Evolutionary conservation across 2,329 filamentous ascomycete genomes (phyloP).

Genomic region (Sclerotinia nivalis): DNA sequence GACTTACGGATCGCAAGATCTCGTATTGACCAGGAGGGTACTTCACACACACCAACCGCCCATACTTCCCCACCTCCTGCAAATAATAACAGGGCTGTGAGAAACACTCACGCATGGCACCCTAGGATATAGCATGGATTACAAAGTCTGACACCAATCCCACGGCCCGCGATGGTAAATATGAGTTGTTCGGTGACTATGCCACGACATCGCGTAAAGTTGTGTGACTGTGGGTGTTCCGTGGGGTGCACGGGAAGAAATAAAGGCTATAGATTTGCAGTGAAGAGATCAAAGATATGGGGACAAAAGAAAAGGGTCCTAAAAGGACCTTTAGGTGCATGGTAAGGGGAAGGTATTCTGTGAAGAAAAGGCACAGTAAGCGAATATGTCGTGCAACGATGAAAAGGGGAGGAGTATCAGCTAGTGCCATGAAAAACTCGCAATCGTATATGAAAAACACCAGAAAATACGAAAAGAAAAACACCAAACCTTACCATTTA

Average conservation of each 20-base stretch:
- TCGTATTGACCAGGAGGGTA: neutral
- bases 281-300: neutral
- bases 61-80: neutral
- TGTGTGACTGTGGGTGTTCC: neutral
- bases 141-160: neutral
- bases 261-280: neutral
- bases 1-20: neutral
- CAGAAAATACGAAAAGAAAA: neutral
- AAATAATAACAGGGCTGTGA: neutral
- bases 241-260: neutral
- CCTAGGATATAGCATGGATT: neutral
- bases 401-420: slow-evolving; percentile 1
- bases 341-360: neutral
- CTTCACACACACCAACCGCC: neutral
- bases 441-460: neutral
- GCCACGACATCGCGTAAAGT: neutral
- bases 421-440: neutral
- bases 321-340: neutral
- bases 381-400: slow-evolving; percentile 5
- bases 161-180: neutral
- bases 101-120: neutral
- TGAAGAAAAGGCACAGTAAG: neutral
- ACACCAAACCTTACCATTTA: neutral
- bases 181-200: neutral
- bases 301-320: neutral